phyloP scores from a whole-genome alignment of 2,329 filamentous ascomycete genomes.

The Colletotrichum eremochloae region DNA sequence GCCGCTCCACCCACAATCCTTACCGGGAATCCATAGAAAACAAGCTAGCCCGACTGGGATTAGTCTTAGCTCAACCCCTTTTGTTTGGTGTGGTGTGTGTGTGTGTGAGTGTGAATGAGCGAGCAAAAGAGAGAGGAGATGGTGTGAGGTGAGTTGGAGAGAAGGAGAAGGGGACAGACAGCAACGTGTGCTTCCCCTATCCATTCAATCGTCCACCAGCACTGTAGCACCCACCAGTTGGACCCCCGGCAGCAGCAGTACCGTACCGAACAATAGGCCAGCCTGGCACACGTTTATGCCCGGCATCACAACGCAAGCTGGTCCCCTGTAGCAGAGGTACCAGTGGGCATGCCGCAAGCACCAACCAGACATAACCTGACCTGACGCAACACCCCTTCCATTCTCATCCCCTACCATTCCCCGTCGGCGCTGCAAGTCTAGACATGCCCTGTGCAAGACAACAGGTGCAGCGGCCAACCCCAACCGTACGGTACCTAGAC shows the following conservation, averaged over 20 bases:
- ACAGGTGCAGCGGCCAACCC: background rate
- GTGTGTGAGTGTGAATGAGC: background rate
- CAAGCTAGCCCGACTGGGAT: slow-evolving; percentile 23
- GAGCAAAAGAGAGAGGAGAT: background rate
- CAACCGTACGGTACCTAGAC: no score
- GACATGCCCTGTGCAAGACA: background rate
- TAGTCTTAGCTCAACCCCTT: slow-evolving; percentile 36
- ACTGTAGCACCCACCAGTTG: slow-evolving; percentile 13
- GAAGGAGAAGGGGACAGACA: slow-evolving; percentile 3
- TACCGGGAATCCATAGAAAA: slow-evolving; percentile 17
- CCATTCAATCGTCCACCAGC: background rate
- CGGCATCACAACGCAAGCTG: slow-evolving; percentile 3
- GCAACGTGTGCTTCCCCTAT: slow-evolving; percentile 30
- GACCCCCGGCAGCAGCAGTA: background rate
- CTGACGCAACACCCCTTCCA: background rate
- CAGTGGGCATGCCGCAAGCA: background rate
- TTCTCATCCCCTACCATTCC: background rate
- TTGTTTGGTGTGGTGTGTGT: slow-evolving; percentile 6
- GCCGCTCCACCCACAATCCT: slow-evolving; percentile 31
- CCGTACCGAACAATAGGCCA: background rate
- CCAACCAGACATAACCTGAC: background rate
- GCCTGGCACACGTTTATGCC: background rate
- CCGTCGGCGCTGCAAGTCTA: background rate
- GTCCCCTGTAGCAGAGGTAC: slow-evolving; percentile 19
- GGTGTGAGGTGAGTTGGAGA: background rate